Conservation (phyloP, 345 rosid genomes). For the Brassica rapa region DNA sequence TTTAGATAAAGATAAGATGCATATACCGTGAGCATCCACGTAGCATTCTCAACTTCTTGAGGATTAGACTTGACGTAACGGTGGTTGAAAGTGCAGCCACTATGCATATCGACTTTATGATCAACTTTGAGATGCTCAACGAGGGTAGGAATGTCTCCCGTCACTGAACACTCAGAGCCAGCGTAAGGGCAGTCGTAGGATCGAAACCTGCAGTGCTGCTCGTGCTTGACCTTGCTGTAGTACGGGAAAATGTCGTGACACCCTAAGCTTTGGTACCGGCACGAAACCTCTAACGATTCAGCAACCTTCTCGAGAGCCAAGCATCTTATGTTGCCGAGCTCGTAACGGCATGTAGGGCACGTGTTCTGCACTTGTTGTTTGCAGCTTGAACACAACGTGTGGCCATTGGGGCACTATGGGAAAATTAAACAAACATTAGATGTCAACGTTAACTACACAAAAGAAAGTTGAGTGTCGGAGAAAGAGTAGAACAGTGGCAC, state of each 20-base stretch:
- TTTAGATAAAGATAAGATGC: neutral
- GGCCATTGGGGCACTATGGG: conserved; percentile 76
- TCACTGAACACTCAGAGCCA: conserved; percentile 79
- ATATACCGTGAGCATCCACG: conserved; percentile 91
- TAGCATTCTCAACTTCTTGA: conserved; percentile 88
- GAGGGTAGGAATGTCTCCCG: conserved; percentile 77
- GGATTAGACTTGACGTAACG: conserved; percentile 87
- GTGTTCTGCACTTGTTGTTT: conserved; percentile 68
- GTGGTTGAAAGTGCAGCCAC: conserved; percentile 84
- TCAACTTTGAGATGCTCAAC: conserved; percentile 76
- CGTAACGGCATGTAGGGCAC: conserved; percentile 86
- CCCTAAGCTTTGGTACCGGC: conserved; percentile 70
- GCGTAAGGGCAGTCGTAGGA: conserved; percentile 87
- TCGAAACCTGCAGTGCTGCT: conserved; percentile 68
- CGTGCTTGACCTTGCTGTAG: conserved; percentile 83
- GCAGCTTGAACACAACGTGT: conserved; percentile 81
- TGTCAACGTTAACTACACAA: neutral
- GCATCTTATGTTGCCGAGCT: conserved; percentile 90
- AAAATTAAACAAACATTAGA: neutral
- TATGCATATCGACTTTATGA: conserved; percentile 93
- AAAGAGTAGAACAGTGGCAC: neutral
- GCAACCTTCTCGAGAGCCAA: conserved; percentile 89
- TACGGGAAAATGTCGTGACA: conserved; percentile 80
- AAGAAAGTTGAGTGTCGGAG: neutral
- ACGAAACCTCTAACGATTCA: conserved; percentile 76